phyloP scores from a whole-genome alignment of 2,329 filamentous ascomycete genomes.

The Sclerotinia subarctica region DNA sequence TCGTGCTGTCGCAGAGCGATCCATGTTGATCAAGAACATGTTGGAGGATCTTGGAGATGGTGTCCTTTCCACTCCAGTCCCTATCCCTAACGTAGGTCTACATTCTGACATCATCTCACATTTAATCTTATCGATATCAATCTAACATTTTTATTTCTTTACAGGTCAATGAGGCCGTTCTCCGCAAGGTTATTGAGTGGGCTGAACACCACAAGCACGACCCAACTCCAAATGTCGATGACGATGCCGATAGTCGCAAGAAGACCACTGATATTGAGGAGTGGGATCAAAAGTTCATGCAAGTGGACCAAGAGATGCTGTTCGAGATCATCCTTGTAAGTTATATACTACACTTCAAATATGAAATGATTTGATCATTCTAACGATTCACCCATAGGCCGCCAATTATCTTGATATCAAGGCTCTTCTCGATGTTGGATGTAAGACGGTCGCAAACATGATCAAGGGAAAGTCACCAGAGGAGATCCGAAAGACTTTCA shows the following conservation, averaged over 20 bases:
- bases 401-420: constrained; percentile 99
- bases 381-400: constrained; percentile 53
- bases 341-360: constrained; percentile 27
- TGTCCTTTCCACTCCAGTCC: constrained; percentile 55
- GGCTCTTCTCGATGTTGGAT: constrained; percentile 92
- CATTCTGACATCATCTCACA: neutral
- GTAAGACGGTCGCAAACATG: constrained; percentile 99
- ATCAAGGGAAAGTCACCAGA: constrained; percentile 99
- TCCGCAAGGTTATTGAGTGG: constrained; percentile 97
- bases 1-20: constrained; percentile 82
- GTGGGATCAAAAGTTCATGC: constrained; percentile 99
- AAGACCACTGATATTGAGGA: constrained; percentile 99
- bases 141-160: constrained; percentile 21
- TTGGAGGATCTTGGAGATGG: constrained; percentile 81
- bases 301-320: constrained; percentile 99
- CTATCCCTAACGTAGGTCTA: constrained; percentile 72
- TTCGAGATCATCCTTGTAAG: constrained; percentile 97
- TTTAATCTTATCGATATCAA: constrained; percentile 15
- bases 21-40: constrained; percentile 97
- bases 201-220: constrained; percentile 93
- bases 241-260: constrained; percentile 90
- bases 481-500: constrained; percentile 99
- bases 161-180: constrained; percentile 85
- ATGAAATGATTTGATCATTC: neutral
- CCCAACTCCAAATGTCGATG: constrained; percentile 75